Base-by-base conservation (phyloP, 2,329 filamentous ascomycete species). In the Cryphonectria carpinicola region DNA sequence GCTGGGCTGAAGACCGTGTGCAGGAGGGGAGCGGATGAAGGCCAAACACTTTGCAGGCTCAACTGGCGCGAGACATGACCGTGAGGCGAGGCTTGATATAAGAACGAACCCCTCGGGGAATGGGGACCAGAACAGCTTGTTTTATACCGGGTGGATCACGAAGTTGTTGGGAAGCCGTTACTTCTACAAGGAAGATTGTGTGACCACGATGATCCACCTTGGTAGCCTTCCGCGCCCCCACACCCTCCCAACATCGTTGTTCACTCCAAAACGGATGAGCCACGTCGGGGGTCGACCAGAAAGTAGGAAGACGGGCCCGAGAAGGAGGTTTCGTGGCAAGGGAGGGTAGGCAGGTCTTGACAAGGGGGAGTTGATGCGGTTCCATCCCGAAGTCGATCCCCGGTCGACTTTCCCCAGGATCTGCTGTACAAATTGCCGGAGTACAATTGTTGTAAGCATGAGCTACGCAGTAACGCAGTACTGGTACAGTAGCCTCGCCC, bases 31-130 rank as follows among this genome's bases (percentile, higher is more conserved):
- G 35, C 46, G 35, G 52, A 32, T 41, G 56, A 32, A 46, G 4
- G 8, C 54, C 52, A 49, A 32, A 43, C 56, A 58, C 60, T 49
- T 49, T 35, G 49, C 65, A 46, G 14, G 28, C 39, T 17, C 46
- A 54, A 58, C 65, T 63, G 63, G 56, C 56, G 52, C 52, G 66
- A 62, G 61, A 68, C 68, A 65, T 37, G 54, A 66, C 22, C 61
- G n/a, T 64, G n/a, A 70, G 61, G 39, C 49, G n/a, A 70, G 61
- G 49, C 43, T 32, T 43, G 22, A 49, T 32, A 49, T 32, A 43
- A 13, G 61, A 41, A 60, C 17, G 54, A 43, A 6, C 46, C 7
- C 7, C 46, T 54, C 39, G 17, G 19, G 19, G 43, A 19, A 25
- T 46, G 64, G 56, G 41, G 41, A 43, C 54, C 28, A 66, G 62